These are phyloP conservation scores for Colletotrichum limetticola DNA, from an alignment of 2,329 filamentous ascomycete genomes.

Conservation along the genomic window DNA sequence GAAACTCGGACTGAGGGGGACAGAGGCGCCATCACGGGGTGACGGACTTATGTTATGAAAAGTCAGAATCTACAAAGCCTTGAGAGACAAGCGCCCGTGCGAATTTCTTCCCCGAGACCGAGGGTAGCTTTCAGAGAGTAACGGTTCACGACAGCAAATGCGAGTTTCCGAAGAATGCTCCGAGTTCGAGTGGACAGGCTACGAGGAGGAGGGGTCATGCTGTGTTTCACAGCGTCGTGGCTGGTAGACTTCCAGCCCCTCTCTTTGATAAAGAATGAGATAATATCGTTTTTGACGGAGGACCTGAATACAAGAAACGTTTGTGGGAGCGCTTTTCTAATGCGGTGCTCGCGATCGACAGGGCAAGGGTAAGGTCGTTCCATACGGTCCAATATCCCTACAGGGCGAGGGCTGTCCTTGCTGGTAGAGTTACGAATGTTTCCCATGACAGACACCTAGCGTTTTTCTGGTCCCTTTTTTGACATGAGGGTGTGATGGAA, in stretches of 20 bases:
- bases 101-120: background rate
- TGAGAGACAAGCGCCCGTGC: too few relatives aligned
- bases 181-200: background rate
- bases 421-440: background rate
- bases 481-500: background rate
- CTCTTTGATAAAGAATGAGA: background rate
- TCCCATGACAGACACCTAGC: constrained; percentile 5
- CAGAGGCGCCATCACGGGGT: background rate
- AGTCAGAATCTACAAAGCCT: too few relatives aligned
- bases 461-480: constrained; percentile 21
- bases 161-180: background rate
- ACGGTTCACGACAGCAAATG: background rate
- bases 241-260: background rate
- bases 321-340: background rate
- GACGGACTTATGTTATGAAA: background rate
- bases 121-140: background rate
- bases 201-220: background rate
- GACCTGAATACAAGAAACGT: background rate
- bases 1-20: background rate
- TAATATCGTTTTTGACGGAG: background rate
- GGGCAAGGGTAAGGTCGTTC: background rate
- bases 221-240: background rate
- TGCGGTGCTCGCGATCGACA: background rate
- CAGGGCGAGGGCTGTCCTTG: background rate
- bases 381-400: background rate